Evolutionary conservation across 2,329 filamentous ascomycete species (phyloP), one percentile per base, ranked within the genome.

Genomic region (Phialocephala subalpina): DNA sequence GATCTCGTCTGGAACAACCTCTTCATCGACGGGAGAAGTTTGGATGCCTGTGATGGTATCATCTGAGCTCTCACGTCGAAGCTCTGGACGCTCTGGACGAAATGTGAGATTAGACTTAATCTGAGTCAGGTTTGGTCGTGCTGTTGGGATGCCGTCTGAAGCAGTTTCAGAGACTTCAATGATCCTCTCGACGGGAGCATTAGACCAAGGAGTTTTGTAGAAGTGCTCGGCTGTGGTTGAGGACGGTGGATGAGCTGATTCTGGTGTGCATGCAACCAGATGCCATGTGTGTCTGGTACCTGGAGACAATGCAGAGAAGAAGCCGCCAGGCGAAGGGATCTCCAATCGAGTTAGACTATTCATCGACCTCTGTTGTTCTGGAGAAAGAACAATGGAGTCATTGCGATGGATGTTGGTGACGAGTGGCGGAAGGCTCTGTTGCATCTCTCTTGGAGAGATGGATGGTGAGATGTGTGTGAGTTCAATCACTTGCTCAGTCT

Each of bases 201-300:
- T 79, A 1, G 80, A 78, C 90, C 94, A 97, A 2, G 94, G 94
- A 33, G 91, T 86, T 69, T 91, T 90, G 80, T 98, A 98, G 75
- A 97, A 98, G 69, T 91, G 88, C 77, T 97, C 93, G 11, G 95
- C 95, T n/a, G 91, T 94, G 35, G 93, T 93, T 1, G 95, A 97
- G 0, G 93, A 95, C 1, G 94, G 94, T 0, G 88, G 88, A 2
- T 81, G 80, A 69, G 83, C 76, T 20, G 84, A 85, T 8, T 87
- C 84, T 14, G 85, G 84, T 22, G 84, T 83, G 71, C 78, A 81
- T 33, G 81, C 80, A 12, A 85, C 83, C 66, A 90, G 81, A 74
- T 93, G 89, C 95, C 95, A 98, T 14, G 94, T 96, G 74, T 90
- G 89, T 60, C 94, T 88, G 42, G 90, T 89, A 61, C 88, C 86